These are phyloP conservation scores for Kuraishia floccosa DNA, from an alignment of 805 yeast species.

Conservation along the genomic window DNA sequence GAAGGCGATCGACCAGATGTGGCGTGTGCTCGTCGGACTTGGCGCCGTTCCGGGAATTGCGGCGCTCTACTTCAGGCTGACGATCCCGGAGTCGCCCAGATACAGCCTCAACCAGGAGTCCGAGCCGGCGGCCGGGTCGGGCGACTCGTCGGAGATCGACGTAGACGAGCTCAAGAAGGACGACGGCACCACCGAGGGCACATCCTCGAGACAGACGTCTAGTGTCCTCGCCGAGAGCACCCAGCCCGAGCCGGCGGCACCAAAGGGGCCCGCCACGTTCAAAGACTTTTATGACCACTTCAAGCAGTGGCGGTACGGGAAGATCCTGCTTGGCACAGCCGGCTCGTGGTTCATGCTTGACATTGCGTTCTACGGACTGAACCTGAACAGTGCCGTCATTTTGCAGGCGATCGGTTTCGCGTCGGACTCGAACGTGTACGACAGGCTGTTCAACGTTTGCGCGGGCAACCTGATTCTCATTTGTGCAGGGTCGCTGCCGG, in stretches of 20 bases:
- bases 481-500: constrained; percentile 94
- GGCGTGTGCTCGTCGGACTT: constrained; percentile 85
- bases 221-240: no score
- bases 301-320: constrained; percentile 78
- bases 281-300: constrained; percentile 65
- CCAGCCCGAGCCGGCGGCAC: constrained; percentile 12
- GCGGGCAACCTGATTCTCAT: constrained; percentile 89
- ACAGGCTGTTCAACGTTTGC: constrained; percentile 60
- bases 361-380: constrained; percentile 84
- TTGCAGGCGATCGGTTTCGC: constrained; percentile 81
- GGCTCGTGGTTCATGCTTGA: constrained; percentile 87
- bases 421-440: constrained; percentile 56
- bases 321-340: constrained; percentile 79
- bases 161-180: constrained; percentile 21
- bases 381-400: constrained; percentile 71
- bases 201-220: background rate
- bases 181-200: constrained; percentile 2
- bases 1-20: constrained; percentile 82
- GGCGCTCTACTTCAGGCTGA: constrained; percentile 84
- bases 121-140: constrained; percentile 28
- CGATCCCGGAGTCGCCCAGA: constrained; percentile 93
- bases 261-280: constrained; percentile 62
- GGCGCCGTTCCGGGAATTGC: constrained; percentile 83
- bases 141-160: constrained; percentile 17
- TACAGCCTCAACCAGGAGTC: constrained; percentile 45